Base-by-base conservation (phyloP, 495 filamentous ascomycete genomes). In the Hyphodiscus hymeniophilus region DNA sequence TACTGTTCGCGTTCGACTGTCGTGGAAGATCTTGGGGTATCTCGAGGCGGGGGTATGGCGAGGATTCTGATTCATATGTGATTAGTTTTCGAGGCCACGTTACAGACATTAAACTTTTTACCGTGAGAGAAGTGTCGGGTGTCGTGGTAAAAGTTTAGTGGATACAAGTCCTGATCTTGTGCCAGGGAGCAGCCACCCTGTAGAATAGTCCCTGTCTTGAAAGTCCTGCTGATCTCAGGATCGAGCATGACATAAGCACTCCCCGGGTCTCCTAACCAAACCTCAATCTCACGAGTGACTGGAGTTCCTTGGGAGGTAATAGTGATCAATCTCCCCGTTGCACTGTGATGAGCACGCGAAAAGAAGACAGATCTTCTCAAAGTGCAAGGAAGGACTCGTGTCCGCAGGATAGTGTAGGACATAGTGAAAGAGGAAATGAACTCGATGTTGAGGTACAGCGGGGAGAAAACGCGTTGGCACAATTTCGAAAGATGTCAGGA, bases 131-230 rank as follows among this genome's bases (percentile, higher is more conserved):
- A 65, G 35, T 62, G 52, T 54, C 58, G 49, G 13, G 59, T 62
- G 47, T 61, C 56, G 39, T 64, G 63, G 40, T 59, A 64, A 50
- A 63, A 65, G 33, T 53, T 61, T 47, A 67, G 56, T 52, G 62
- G 60, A 55, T 55, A 67, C 48, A 55, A 48, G 60, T 51, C 54
- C 51, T 47, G 47, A 52, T 40, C 45, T 30, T 44, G 40, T 48
- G 39, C 13, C 36, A 54, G 55, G 57, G 56, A 54, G 57, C 16
- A 26, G 47, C 52, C 38, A 39, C 30, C 24, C 7, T 43, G 41
- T 36, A 47, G 39, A 36, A 54, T 55, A 44, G 57, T 60, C 22
- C 57, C 60, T 55, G 64, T 56, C 42, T 59, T 45, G 32, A 66
- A 53, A 44, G 59, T 56, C 52, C 18, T 55, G 30, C 62, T 60